Evolutionary conservation across 2,329 filamentous ascomycete genomes (phyloP).

Genomic region (Tolypocladium sp.): DNA sequence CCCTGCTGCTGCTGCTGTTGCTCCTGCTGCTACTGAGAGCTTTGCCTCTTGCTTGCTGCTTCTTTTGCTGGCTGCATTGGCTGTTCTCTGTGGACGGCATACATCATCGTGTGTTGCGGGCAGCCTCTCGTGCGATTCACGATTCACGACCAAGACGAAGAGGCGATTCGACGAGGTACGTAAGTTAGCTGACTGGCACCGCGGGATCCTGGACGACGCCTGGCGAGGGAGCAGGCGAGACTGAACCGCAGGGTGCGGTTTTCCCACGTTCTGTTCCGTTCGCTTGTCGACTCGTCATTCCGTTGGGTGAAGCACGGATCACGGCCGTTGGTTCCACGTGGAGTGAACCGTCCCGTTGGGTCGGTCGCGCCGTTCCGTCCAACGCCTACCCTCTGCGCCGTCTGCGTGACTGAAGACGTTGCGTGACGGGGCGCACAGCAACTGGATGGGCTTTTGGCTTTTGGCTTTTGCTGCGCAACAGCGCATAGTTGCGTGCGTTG

Average conservation of each 20-base stretch:
- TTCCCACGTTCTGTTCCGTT: not conserved
- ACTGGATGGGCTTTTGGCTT: too few species aligned
- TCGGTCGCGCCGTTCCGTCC: not conserved
- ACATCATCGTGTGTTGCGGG: not conserved
- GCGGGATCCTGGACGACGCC: not conserved
- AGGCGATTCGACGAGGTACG: not conserved
- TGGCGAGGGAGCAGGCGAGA: not conserved
- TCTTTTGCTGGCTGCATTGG: not conserved
- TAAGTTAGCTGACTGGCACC: not conserved
- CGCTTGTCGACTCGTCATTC: too few species aligned
- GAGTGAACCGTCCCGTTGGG: not conserved
- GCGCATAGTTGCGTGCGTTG: not conserved
- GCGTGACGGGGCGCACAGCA: not conserved
- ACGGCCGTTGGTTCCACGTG: not conserved
- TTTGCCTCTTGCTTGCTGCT: not conserved
- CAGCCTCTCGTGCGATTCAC: not conserved
- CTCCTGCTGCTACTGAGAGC: not conserved
- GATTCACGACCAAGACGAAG: not conserved
- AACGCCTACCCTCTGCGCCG: not conserved
- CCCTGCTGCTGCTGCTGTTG: not conserved
- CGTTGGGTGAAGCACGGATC: not conserved
- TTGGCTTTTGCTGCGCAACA: not conserved
- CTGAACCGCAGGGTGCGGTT: not conserved
- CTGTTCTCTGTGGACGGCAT: not conserved
- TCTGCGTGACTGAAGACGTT: too few species aligned